Base-by-base conservation (phyloP, 192 early-diverging fungal genomes). In the Chytriomyces sp. region DNA sequence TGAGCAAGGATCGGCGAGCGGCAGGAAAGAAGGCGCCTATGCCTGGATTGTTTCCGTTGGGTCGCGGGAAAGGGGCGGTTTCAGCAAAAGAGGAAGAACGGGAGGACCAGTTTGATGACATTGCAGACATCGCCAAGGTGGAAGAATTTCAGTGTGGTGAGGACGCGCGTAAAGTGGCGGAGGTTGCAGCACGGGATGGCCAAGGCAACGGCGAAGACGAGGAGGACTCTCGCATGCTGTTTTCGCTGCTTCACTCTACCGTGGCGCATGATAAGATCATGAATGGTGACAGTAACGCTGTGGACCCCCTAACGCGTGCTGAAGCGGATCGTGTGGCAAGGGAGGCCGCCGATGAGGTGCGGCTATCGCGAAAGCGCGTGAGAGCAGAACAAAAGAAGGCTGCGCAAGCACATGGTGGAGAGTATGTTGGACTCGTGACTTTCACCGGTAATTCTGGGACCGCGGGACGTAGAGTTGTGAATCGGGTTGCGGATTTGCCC, bases 241-340 rank as follows among this genome's bases (percentile, higher is more conserved):
- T 85, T 22, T 88, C 84, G 34, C 71, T 99, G 0, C 88, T 98
- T 6, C 93, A 96, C 61, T 92, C 92, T 53, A 95, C 93, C 0
- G 75, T 99, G 25, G 82, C 94, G 44, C 97, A 99, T 72, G 97
- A 99, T 65, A 88, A 87, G 14, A 95, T 99, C 59, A 83, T 97
- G 76, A 87, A 91, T 64, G 80, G 85, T 7, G 77, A 39, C 3
- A 65, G 80, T 0, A 87, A 78, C 10, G 83, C 88, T 17, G 91
- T 94, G 41, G 72, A 69, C 7, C 59, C 87, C 8, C 83, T 89
- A 22, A 84, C 96, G 32, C 90, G 93, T 52, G 84, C 84, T 30
- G 94, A 97, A 84, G 96, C 95, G 0, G 82, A 83, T 6, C 78
- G 86, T 2, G 86, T 98, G 36, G 96, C 95, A 3, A 79, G 89